Conservation (phyloP, 2,329 filamentous ascomycete genomes). For the Exophiala viscosa region DNA sequence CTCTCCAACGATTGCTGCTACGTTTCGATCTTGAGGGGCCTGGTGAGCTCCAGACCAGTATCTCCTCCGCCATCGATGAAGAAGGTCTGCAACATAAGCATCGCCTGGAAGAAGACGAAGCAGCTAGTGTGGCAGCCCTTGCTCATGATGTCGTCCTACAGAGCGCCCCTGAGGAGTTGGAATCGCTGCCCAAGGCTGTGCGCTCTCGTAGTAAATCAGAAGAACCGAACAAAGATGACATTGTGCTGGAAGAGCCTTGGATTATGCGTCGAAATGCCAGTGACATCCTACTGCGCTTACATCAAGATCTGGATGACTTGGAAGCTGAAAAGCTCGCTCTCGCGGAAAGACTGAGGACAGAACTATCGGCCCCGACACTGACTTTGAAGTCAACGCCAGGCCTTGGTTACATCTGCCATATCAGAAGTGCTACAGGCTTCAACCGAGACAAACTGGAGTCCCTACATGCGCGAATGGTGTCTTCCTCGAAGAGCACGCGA, state of each 20-base stretch:
- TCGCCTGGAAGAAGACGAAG: conserved; percentile 68
- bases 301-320: conserved; percentile 62
- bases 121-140: conserved; percentile 66
- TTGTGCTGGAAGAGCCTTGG: conserved; percentile 52
- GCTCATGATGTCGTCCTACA: conserved; percentile 67
- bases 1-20: conserved; percentile 42
- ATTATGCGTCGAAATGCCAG: conserved; percentile 67
- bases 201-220: conserved; percentile 31
- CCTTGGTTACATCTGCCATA: conserved; percentile 84
- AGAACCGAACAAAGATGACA: conserved; percentile 35
- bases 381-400: conserved; percentile 82
- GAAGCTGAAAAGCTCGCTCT: conserved; percentile 59
- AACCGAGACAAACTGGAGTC: conserved; percentile 53
- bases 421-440: conserved; percentile 58
- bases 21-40: conserved; percentile 67
- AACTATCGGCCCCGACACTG: conserved; percentile 61
- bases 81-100: conserved; percentile 82
- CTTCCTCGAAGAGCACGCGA: conserved; percentile 76
- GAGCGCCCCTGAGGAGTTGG: conserved; percentile 60
- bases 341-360: conserved; percentile 57
- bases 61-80: conserved; percentile 81
- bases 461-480: conserved; percentile 56
- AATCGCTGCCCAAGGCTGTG: conserved; percentile 53
- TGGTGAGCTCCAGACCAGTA: conserved; percentile 63
- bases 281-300: conserved; percentile 60